Evolutionary conservation across 805 yeast species (phyloP).

Genomic region (Saccharomycopsis oosterbeekiorum): DNA sequence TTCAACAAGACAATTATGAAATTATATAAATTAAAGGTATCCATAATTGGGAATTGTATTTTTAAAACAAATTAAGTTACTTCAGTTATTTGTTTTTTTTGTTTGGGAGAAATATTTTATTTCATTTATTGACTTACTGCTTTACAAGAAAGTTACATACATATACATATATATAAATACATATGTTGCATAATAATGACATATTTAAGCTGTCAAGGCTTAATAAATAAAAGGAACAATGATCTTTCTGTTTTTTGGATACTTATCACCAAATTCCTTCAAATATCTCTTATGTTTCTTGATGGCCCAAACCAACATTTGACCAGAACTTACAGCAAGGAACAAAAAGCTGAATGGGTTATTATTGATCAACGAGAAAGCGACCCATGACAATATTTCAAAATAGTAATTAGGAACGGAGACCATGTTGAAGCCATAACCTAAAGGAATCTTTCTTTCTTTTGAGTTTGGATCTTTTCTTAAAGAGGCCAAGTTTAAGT

Average conservation of each 20-base stretch:
- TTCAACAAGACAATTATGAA: too few relatives aligned
- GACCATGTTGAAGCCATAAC: slow-evolving; percentile 71
- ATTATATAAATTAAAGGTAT: too few relatives aligned
- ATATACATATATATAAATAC: too few relatives aligned
- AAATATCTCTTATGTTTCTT: slow-evolving; percentile 67
- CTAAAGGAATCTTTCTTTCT: slow-evolving; percentile 64
- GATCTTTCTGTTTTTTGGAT: slow-evolving; percentile 72
- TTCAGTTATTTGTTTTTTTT: too few relatives aligned
- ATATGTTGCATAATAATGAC: neutral
- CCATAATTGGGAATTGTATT: too few relatives aligned
- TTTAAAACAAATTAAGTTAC: too few relatives aligned
- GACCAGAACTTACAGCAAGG: slow-evolving; percentile 57
- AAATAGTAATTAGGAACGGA: slow-evolving; percentile 94
- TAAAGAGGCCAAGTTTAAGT: slow-evolving; percentile 47
- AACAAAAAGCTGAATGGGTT: slow-evolving; percentile 73
- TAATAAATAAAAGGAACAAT: slow-evolving; percentile 66
- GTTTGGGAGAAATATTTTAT: too few relatives aligned
- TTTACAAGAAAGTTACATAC: too few relatives aligned
- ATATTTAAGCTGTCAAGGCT: slow-evolving; percentile 11
- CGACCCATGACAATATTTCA: slow-evolving; percentile 70
- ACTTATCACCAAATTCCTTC: slow-evolving; percentile 63
- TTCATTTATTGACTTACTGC: too few relatives aligned
- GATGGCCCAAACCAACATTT: slow-evolving; percentile 89
- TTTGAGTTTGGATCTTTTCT: slow-evolving; percentile 43
- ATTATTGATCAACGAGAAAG: slow-evolving; percentile 59